Conservation (phyloP, 345 rosid genomes). For the Noccaea caerulescens region DNA sequence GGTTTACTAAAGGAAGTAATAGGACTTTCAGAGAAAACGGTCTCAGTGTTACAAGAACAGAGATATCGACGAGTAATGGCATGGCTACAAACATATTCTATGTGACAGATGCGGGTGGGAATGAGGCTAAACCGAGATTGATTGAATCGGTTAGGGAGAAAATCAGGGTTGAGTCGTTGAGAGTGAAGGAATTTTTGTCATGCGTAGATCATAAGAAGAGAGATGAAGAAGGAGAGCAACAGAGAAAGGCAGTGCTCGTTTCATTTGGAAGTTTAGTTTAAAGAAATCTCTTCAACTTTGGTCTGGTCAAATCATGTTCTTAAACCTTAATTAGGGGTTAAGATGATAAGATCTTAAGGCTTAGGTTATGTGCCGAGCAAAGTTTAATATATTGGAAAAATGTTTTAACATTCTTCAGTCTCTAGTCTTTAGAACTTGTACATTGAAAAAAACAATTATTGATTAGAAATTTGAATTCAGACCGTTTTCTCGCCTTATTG, state of each 20-base stretch:
- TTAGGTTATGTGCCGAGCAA: background rate
- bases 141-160: conserved; percentile 73
- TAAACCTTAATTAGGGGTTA: conserved; percentile 28
- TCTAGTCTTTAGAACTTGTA: background rate
- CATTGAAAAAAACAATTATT: background rate
- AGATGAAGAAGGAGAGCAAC: conserved; percentile 59
- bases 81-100: conserved; percentile 66
- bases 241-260: conserved; percentile 63
- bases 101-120: conserved; percentile 70
- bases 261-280: conserved; percentile 82
- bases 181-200: conserved; percentile 77
- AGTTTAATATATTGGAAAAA: background rate
- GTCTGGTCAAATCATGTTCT: conserved; percentile 73
- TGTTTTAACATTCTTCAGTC: background rate
- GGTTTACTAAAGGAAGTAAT: conserved; percentile 82
- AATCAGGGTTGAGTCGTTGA: conserved; percentile 59
- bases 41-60: conserved; percentile 82
- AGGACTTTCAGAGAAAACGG: conserved; percentile 86
- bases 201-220: conserved; percentile 44
- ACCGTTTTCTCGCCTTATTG: background rate
- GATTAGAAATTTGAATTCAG: background rate
- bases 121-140: conserved; percentile 56
- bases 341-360: background rate
- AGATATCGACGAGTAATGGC: conserved; percentile 62
- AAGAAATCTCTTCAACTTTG: conserved; percentile 83